Evolutionary conservation across 75 land plant species (phyloP).

Genomic region (Ceratopteris richardii): DNA sequence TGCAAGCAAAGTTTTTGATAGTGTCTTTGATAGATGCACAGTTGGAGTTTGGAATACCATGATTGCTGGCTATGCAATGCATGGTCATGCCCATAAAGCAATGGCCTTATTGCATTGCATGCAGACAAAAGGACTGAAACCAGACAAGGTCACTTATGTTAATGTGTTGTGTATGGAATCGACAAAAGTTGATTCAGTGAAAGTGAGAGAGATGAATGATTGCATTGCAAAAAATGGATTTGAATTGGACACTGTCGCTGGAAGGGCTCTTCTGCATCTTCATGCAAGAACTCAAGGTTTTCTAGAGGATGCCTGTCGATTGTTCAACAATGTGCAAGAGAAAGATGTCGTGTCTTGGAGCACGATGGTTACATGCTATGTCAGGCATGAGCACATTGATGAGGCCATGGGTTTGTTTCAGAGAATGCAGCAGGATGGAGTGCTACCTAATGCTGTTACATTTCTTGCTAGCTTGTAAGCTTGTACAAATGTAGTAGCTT

Average conservation of each 20-base stretch:
- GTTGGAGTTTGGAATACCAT: conserved; percentile 40
- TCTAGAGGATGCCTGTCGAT: conserved; percentile 10
- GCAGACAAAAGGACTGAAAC: conserved; percentile 20
- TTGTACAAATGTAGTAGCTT: neutral
- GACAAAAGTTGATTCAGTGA: conserved; percentile 8
- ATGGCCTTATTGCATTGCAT: conserved; percentile 22
- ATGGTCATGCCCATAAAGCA: conserved; percentile 18
- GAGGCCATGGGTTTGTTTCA: conserved; percentile 1
- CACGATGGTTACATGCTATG: conserved; percentile 36
- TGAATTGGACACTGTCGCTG: conserved; percentile 6
- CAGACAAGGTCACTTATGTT: conserved; percentile 37
- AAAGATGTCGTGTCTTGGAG: conserved; percentile 26
- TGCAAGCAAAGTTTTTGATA: conserved; percentile 24
- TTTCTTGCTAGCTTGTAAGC: conserved; percentile 10
- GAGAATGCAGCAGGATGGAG: conserved; percentile 3
- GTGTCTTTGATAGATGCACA: conserved; percentile 25
- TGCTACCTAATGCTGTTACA: conserved; percentile 13
- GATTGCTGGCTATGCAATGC: conserved; percentile 26
- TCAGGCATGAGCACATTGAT: neutral
- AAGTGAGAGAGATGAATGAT: conserved; percentile 26
- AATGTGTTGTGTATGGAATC: conserved; percentile 35
- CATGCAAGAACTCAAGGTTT: conserved; percentile 33
- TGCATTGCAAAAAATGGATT: conserved; percentile 16
- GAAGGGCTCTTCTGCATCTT: conserved; percentile 25
- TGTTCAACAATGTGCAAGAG: conserved; percentile 17